Evolutionary conservation across 768 basidiomycete species (phyloP).

Genomic region (Collybia sp.): DNA sequence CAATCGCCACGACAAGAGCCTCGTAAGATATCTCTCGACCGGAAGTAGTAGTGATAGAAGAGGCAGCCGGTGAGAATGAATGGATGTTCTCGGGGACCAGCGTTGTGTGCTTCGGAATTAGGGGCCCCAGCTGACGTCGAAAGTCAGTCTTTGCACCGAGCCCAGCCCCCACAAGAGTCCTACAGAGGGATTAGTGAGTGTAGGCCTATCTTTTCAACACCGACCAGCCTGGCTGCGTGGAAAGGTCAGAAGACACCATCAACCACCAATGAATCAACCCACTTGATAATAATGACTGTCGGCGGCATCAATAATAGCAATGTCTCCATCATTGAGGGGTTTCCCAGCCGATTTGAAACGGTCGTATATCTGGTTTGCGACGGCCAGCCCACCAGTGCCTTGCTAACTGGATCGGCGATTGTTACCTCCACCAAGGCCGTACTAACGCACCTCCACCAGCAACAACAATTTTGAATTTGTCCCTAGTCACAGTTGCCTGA

Average conservation of each 20-base stretch:
- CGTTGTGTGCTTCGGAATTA: conserved; percentile 72
- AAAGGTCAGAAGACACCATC: background rate
- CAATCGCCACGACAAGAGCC: conserved; percentile 82
- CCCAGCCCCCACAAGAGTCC: conserved; percentile 93
- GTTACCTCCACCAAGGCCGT: no score
- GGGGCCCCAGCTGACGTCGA: conserved; percentile 55
- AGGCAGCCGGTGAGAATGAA: conserved; percentile 70
- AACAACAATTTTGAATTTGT: conserved; percentile 79
- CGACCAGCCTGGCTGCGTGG: conserved; percentile 81
- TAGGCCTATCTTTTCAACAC: conserved; percentile 7
- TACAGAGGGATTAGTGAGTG: conserved; percentile 20
- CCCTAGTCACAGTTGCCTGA: conserved; percentile 2
- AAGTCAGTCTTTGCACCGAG: conserved; percentile 68
- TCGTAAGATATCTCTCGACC: conserved; percentile 79
- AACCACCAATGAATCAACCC: conserved; percentile 10
- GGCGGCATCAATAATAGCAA: conserved; percentile 81
- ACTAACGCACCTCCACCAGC: conserved; percentile 74
- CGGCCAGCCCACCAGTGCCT: conserved; percentile 81
- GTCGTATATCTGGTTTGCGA: conserved; percentile 85
- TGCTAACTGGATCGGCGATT: conserved; percentile 6
- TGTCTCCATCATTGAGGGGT: conserved; percentile 65
- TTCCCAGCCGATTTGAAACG: conserved; percentile 71
- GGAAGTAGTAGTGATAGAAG: conserved; percentile 65
- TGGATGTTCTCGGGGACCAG: conserved; percentile 69
- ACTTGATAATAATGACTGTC: conserved; percentile 86